Evolutionary conservation across 2,329 filamentous ascomycete species (phyloP).

Genomic region (Scedosporium dehoogii): DNA sequence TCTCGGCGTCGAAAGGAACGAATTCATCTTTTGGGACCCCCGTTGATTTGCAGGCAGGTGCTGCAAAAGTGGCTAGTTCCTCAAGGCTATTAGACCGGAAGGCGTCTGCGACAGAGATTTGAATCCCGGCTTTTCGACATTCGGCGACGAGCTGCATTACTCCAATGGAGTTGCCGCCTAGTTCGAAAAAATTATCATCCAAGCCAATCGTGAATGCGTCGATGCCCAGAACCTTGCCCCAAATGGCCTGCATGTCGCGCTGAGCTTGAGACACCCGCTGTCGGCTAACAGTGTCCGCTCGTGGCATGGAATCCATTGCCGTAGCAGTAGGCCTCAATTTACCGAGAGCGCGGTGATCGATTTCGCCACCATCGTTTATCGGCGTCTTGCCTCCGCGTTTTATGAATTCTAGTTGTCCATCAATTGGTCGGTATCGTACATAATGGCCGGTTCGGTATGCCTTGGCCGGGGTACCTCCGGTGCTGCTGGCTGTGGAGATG

Average conservation of each 20-base stretch:
- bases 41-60: no score
- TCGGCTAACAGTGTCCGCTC: no score
- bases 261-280: neutral
- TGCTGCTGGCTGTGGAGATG: neutral
- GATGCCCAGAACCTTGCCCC: constrained; percentile 8
- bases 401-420: constrained; percentile 9
- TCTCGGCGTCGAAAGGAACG: no score
- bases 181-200: constrained; percentile 11
- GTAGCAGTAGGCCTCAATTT: no score
- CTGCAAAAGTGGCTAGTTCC: no score
- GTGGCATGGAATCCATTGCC: no score
- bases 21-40: no score
- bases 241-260: constrained; percentile 8
- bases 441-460: constrained; percentile 10
- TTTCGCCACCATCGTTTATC: neutral
- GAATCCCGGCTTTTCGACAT: no score
- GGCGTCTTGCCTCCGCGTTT: constrained; percentile 6
- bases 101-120: no score
- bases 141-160: neutral
- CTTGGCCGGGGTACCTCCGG: constrained; percentile 1
- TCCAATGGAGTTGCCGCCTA: constrained; percentile 11
- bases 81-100: no score
- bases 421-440: constrained; percentile 4
- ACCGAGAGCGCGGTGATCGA: neutral
- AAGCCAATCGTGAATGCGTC: constrained; percentile 8